These are phyloP conservation scores for Lathyrus tuberosus DNA, from an alignment of 306 rosid genomes.

Conservation along the genomic window DNA sequence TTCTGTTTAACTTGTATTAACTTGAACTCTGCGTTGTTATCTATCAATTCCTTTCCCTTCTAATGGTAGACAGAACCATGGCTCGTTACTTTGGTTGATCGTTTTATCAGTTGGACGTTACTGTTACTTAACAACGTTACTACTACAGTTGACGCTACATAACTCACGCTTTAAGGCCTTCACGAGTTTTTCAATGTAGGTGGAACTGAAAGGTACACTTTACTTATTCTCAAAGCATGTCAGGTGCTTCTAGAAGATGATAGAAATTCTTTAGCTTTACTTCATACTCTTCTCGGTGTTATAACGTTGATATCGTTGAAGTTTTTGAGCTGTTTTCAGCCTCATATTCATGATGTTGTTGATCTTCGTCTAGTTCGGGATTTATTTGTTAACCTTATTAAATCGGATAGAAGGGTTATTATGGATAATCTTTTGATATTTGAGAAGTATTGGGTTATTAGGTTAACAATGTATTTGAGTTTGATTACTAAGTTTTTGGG, in stretches of 20 bases:
- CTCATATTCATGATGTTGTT: constrained; percentile 81
- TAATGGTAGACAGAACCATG: constrained; percentile 79
- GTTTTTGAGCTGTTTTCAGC: constrained; percentile 77
- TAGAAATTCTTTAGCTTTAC: too few species aligned
- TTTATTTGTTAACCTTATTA: constrained; percentile 72
- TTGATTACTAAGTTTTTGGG: constrained; percentile 85
- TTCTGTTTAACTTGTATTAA: too few species aligned
- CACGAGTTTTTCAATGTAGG: constrained; percentile 84
- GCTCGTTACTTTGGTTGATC: constrained; percentile 74
- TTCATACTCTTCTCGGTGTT: constrained; percentile 69
- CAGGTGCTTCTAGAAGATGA: constrained; percentile 87
- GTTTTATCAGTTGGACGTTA: constrained; percentile 87
- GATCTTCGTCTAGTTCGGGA: constrained; percentile 77
- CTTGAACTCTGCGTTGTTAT: constrained; percentile 73
- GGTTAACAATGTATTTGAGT: constrained; percentile 70
- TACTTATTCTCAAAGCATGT: constrained; percentile 87
- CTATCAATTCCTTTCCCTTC: constrained; percentile 62
- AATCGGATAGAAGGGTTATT: constrained; percentile 66
- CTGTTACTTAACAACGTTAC: constrained; percentile 66
- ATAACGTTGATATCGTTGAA: constrained; percentile 75
- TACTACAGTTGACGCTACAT: constrained; percentile 61
- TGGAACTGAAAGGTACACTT: constrained; percentile 74
- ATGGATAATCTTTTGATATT: constrained; percentile 86
- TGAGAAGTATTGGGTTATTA: constrained; percentile 95
- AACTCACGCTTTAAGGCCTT: constrained; percentile 75